Evolutionary conservation across 2,329 filamentous ascomycete species (phyloP).

Genomic region (Colletotrichum horii): DNA sequence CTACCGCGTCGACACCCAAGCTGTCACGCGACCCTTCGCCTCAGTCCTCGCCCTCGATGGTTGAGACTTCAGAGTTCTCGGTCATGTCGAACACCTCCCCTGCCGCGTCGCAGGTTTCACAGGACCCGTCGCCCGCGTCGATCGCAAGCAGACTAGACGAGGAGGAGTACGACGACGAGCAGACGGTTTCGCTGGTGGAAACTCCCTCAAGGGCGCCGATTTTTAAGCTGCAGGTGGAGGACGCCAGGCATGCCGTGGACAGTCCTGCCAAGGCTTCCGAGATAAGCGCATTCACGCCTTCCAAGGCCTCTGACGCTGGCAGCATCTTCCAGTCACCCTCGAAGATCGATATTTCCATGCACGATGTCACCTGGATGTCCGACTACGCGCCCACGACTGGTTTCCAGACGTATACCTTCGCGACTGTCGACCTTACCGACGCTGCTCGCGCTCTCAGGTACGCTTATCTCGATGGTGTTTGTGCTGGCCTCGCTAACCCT

Average conservation of each 20-base stretch:
- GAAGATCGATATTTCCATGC: conserved; percentile 4
- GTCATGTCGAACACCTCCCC: conserved; percentile 1
- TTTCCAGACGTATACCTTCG: background rate
- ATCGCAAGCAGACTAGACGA: background rate
- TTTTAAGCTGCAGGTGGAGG: background rate
- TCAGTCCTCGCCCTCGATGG: conserved; percentile 1
- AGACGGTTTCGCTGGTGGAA: background rate
- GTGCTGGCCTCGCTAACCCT: background rate
- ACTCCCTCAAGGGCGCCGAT: background rate
- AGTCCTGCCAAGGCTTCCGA: background rate
- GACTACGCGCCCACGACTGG: background rate
- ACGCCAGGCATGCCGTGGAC: background rate
- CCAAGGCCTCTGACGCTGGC: background rate
- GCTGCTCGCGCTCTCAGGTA: background rate
- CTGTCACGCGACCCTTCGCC: background rate
- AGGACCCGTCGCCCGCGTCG: background rate
- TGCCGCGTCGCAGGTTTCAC: background rate
- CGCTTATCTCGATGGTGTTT: background rate
- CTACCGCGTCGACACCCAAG: background rate
- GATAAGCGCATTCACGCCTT: background rate
- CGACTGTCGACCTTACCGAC: background rate
- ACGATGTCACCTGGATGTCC: conserved; percentile 10
- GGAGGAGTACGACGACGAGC: background rate
- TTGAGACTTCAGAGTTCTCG: background rate
- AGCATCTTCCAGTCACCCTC: background rate